Conservation (phyloP, 2,329 filamentous ascomycete genomes). For the Fusarium poae region DNA sequence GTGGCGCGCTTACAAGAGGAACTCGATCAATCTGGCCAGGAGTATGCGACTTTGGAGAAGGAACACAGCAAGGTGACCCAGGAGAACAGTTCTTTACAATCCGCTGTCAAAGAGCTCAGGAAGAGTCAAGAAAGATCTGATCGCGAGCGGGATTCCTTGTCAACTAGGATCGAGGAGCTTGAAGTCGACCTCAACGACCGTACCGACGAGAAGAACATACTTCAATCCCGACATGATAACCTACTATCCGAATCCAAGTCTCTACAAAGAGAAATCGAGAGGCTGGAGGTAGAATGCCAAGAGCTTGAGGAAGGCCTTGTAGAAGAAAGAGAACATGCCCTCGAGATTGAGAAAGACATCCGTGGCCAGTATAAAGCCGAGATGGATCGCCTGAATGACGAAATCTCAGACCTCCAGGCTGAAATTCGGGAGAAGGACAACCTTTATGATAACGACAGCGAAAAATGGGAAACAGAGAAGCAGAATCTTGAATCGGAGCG, state of each 20-base stretch:
- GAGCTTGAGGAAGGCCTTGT: conserved; percentile 64
- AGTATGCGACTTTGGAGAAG: conserved; percentile 65
- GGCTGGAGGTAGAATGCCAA: conserved; percentile 60
- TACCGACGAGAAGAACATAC: conserved; percentile 74
- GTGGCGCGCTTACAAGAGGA: conserved; percentile 75
- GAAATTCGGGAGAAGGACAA: conserved; percentile 78
- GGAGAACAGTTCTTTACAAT: conserved; percentile 61
- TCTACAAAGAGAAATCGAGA: conserved; percentile 74
- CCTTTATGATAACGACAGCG: conserved; percentile 76
- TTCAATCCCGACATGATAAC: conserved; percentile 77
- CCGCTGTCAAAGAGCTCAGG: conserved; percentile 59
- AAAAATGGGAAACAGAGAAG: conserved; percentile 77
- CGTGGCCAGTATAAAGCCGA: conserved; percentile 60
- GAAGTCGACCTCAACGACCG: conserved; percentile 71
- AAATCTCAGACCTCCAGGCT: conserved; percentile 73
- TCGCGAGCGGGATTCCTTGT: conserved; percentile 54
- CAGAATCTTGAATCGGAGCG: conserved; percentile 75
- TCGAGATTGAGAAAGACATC: conserved; percentile 72
- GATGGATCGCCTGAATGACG: conserved; percentile 65
- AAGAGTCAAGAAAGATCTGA: conserved; percentile 51
- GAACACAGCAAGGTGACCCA: conserved; percentile 61
- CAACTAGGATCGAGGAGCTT: conserved; percentile 65
- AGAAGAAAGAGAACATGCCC: conserved; percentile 68
- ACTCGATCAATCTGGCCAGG: conserved; percentile 65
- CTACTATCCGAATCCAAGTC: conserved; percentile 74